Evolutionary conservation across 2,329 filamentous ascomycete genomes (phyloP).

Genomic region (Tolypocladium inflatum): DNA sequence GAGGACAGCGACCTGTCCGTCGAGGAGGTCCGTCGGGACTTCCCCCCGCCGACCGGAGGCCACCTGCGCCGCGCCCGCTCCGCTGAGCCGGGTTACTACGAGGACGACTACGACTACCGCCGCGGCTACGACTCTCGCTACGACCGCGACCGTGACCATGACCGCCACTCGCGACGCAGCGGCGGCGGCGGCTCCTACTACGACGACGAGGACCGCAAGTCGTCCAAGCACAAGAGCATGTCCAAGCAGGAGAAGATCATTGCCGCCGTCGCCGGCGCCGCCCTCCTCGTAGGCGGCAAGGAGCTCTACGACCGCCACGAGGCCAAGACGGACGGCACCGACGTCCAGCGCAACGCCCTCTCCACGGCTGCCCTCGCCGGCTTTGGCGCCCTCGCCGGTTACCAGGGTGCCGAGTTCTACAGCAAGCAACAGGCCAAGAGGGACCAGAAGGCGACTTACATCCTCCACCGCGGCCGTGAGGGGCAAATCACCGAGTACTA

Average conservation of each 20-base stretch:
- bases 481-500: conserved; percentile 45
- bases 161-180: conserved; percentile 32
- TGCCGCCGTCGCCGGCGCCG: conserved; percentile 55
- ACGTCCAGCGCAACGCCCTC: conserved; percentile 48
- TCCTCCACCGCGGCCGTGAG: conserved; percentile 44
- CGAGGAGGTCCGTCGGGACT: conserved; percentile 78
- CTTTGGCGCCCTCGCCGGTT: conserved; percentile 54
- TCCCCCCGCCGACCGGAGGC: conserved; percentile 56
- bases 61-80: conserved; percentile 55
- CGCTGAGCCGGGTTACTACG: conserved; percentile 49
- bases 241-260: conserved; percentile 58
- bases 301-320: conserved; percentile 56
- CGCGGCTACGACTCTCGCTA: conserved; percentile 39
- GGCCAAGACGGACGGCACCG: conserved; percentile 37
- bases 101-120: conserved; percentile 39
- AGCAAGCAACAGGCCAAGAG: conserved; percentile 50
- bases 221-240: conserved; percentile 34
- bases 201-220: conserved; percentile 47
- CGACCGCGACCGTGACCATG: conserved; percentile 22
- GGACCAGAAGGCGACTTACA: conserved; percentile 43
- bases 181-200: conserved; percentile 39
- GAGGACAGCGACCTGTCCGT: conserved; percentile 68
- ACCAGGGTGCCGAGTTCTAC: conserved; percentile 54
- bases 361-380: conserved; percentile 53
- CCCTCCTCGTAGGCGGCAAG: conserved; percentile 55